phyloP scores from a whole-genome alignment of 208 protist genomes.

The Leishmania aethiopica region DNA sequence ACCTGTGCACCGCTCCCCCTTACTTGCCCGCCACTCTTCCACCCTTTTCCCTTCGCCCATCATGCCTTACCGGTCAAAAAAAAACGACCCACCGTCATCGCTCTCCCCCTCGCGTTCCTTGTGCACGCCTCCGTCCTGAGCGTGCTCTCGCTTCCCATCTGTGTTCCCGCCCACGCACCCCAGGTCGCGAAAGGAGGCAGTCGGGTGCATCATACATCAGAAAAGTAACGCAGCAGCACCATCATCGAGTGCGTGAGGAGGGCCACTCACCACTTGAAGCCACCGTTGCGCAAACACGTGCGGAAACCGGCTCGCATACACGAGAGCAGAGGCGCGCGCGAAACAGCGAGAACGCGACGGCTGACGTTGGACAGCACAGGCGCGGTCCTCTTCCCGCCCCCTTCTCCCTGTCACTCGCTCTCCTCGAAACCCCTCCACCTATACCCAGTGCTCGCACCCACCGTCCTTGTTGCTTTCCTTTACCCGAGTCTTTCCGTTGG shows the following conservation, averaged over 20 bases:
- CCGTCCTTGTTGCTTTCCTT: not conserved
- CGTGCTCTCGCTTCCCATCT: not conserved
- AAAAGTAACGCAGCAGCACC: not conserved
- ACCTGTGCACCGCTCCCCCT: not conserved
- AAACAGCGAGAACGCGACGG: not conserved
- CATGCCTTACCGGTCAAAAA: not conserved
- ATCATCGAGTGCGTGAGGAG: constrained; percentile 1
- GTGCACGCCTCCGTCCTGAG: not conserved
- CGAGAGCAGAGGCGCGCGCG: not conserved
- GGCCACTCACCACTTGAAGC: constrained; percentile 4
- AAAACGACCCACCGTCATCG: not conserved
- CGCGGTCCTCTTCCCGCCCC: not conserved
- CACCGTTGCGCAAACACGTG: not conserved
- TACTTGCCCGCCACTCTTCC: not conserved
- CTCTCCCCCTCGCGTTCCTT: not conserved
- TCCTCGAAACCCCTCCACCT: not conserved
- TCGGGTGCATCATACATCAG: not conserved
- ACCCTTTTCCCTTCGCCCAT: not conserved
- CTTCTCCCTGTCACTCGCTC: not conserved
- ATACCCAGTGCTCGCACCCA: not conserved
- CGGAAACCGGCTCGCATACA: not conserved
- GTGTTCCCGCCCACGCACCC: not conserved
- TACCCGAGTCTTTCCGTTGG: not conserved
- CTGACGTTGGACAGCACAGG: not conserved
- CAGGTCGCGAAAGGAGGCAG: not conserved